Evolutionary conservation across 257 asterid species (phyloP).

Genomic region (Rauvolfia tetraphylla): DNA sequence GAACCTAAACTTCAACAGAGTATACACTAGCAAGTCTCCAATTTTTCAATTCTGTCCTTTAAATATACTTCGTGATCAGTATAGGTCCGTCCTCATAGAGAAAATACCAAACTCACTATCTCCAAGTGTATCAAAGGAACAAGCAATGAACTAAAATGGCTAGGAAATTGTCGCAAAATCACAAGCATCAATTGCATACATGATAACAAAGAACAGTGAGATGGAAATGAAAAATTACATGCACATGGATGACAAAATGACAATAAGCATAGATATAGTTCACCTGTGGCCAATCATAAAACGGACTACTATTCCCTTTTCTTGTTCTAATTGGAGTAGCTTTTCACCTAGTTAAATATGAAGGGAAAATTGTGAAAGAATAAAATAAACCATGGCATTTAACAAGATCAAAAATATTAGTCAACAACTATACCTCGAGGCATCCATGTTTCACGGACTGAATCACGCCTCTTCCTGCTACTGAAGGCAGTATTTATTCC

Average conservation of each 20-base stretch:
- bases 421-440: constrained; percentile 50
- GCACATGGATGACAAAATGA: constrained; percentile 7
- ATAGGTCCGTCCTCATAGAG: not conserved
- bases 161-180: not conserved
- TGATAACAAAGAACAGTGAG: not conserved
- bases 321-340: constrained; percentile 54
- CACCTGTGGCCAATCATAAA: constrained; percentile 92
- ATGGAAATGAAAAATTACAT: not conserved
- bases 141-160: not conserved
- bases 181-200: not conserved
- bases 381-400: not conserved
- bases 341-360: constrained; percentile 42
- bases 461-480: constrained; percentile 82
- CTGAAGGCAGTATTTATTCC: constrained; percentile 85
- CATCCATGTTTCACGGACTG: constrained; percentile 85
- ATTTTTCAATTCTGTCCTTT: not conserved
- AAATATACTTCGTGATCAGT: not conserved
- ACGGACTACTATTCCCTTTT: constrained; percentile 75
- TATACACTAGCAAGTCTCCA: not conserved
- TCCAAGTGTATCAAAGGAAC: not conserved
- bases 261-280: not conserved
- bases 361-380: not conserved
- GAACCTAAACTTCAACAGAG: not conserved
- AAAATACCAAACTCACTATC: not conserved
- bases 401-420: not conserved